Evolutionary conservation across 495 filamentous ascomycete species (phyloP), one percentile per base, ranked within the genome.

Genomic region (Podospora sp.): DNA sequence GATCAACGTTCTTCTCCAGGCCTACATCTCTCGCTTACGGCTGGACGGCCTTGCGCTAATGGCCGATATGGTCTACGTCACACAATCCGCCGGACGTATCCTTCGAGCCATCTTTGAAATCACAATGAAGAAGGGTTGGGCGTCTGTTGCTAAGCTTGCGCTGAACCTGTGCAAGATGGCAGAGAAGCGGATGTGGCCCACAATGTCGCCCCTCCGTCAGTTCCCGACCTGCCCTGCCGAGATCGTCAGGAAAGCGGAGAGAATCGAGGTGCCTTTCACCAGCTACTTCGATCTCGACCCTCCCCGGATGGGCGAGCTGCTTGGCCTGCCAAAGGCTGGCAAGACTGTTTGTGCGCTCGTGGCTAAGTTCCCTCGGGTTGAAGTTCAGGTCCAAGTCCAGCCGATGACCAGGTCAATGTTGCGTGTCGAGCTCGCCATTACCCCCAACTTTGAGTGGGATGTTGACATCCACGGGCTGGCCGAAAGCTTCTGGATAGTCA

Each of bases 101-200:
- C 84, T 98, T 29, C 88, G 95, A 18, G 95, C 96, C 0, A 90
- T 99, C 25, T 99, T 98, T 71, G 95, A 99, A 77, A 97, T 99
- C 52, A 91, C 89, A 27, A 79, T 99, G 60, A 97, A 93, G 83
- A 97, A 97, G 77, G 94, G 94, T 20, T 99, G 94, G 95, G 86
- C 96, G 8, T 92, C 89, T 16, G 96, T 98, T 14, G 91, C 95
- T 9, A 97, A 94, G 81, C 91, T 89, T 66, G 93, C 96, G 6
- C 84, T 99, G 35, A 92, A 97, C 71, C 83, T 99, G 49, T 99
- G 95, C 81, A 99, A 99, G 81, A 98, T 96, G 94, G 94, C 94
- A 1, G 95, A 99, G 82, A 96, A 96, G 83, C 84, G 96, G 25
- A 98, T 98, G 95, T 99, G 95, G 95, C 94, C 93, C 6, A 97